Evolutionary conservation across 192 early-diverging fungal species (phyloP), one percentile per base, ranked within the genome.

Genomic region (Coemansia sp.): DNA sequence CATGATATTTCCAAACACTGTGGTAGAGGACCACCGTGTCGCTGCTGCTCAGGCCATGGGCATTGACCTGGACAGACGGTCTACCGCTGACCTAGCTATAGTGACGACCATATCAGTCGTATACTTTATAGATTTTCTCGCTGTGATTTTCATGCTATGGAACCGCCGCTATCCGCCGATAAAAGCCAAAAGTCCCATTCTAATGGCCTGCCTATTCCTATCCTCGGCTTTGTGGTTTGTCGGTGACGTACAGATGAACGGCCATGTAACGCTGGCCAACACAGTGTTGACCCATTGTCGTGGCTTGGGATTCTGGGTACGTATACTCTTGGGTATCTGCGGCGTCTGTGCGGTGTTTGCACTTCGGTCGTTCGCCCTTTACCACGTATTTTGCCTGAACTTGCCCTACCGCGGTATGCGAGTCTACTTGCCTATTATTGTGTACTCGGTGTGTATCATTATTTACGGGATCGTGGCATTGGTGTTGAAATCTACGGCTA

Each of bases 151-250:
- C 43, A 64, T 82, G n/a, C 46, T 86, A 1, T 73, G 63, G 65
- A 82, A 86, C 61, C 74, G 79, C 43, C 74, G 67, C 55, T 86
- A 82, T 67, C 71, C 84, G 51, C 84, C 84, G 36, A 69, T 86
- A 24, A 86, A 86, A 51, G 78, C 84, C 55, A 86, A 86, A 52
- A 79, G 79, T 49, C 80, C 75, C 6, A 61, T 76, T 3, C 67
- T 86, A n/a, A 86, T 86, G 84, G 67, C 68, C 24, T 52, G 54
- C 5, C 69, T 68, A 36, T 24, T 82, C 36, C 43, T 77, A 0
- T 42, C 70, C 0, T 67, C 76, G 60, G 73, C 77, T n/a, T 63
- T 86, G 10, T 86, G 77, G 76, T 86, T 78, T 49, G 63, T 82
- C 22, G 79, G 84, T 69, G 79, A 86, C 64, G 63, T 84, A 7